Base-by-base conservation (phyloP, 2,329 filamentous ascomycete species). In the Oidium heveae region DNA sequence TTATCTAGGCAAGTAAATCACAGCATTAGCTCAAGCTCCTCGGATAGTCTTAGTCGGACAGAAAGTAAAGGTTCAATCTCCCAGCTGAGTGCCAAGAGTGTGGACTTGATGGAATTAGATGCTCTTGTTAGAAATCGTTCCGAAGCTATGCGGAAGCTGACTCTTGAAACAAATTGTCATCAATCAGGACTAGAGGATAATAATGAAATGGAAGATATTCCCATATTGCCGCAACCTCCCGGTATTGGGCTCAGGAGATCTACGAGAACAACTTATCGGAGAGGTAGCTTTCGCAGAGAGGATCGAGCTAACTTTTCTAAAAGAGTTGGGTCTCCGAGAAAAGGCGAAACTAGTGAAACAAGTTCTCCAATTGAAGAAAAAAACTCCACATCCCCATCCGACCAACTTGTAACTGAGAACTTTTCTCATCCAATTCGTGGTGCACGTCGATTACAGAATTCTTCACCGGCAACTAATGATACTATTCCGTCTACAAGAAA, bases 1-100 rank as follows among this genome's bases (percentile, higher is more conserved):
- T 73, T 98, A 5, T 96, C 89, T 6, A 77, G 83, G 56, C 88
- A 96, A 66, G 84, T 98, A 56, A 84, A 94, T 61, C 84, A 77
- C 59, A 77, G 79, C 4, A 73, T 74, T 9, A 74, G 74, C 0
- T 69, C 69, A 56, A 72, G 70, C 24, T n/a, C 18, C 65, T 74
- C 82, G 58, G 87, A 95, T 69, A 88, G 86, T 20, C 84, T 86
- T 16, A 88, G 94, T 57, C 74, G 79, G 58, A 68, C 94, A 56
- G 82, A 84, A 62, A 74, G 83, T 60, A 82, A 86, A 64, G 75
- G 77, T 57, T 56, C 73, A 10, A 70, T 72, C 33, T 68, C 75
- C 8, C 78, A 84, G 60, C 70, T 86, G n/a, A 81, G 75, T 15
- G 20, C 6, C 28, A 39, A 6, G 2, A 39, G 37, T 39, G 64